Base-by-base conservation (phyloP, 2,329 filamentous ascomycete species). In the Torrubiellomyces zombiae region DNA sequence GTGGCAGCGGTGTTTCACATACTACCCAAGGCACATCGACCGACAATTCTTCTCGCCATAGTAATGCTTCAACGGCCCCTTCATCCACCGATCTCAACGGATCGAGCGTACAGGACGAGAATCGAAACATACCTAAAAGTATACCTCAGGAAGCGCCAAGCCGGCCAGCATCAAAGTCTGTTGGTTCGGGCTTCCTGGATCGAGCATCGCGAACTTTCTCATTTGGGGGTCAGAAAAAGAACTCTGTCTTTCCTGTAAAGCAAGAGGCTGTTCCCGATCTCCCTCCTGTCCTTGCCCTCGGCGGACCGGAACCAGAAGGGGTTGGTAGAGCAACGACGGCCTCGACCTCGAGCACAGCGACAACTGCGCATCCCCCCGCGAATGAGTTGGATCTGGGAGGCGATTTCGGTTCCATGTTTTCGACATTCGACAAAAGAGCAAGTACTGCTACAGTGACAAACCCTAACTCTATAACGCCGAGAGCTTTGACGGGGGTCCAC, bases 31-130 rank as follows among this genome's bases (percentile, higher is more conserved):
- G 63, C 31, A 58, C 57, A 25, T 68, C 63, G 26, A 63, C 60
- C 35, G 67, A 71, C 45, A 65, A 63, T 37, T 71, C 66, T 17
- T 72, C 67, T 24, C 60, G 66, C 39, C 63, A 71, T 42, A 71
- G 67, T 45, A 67, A 67, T 45, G 61, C 57, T 26, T 71, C 67
- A n/a, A 71, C 67, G 18, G 55, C 67, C 18, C 64, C 67, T 9
- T 72, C 67, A 3, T 70, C 67, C 4, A 58, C 64, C 25, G 65
- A 54, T 24, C 33, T 47, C 17, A 29, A 25, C 18, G 36, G 33
- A 19, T 33, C 36, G 14, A 34, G 39, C 13, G 40, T 28, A 18
- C 32, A 44, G 23, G 47, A 50, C 12, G 39, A 42, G 16, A 37
- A 38, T 20, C 38, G 46, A 29, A 32, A 28, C 9, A 28, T 29